A percentile compares a stretch with the other conserved stretches of the same genome.
These are phyloP conservation scores for Diplocarpon rosae DNA, from an alignment of 2,329 filamentous ascomycete genomes.

Conservation along the genomic window DNA sequence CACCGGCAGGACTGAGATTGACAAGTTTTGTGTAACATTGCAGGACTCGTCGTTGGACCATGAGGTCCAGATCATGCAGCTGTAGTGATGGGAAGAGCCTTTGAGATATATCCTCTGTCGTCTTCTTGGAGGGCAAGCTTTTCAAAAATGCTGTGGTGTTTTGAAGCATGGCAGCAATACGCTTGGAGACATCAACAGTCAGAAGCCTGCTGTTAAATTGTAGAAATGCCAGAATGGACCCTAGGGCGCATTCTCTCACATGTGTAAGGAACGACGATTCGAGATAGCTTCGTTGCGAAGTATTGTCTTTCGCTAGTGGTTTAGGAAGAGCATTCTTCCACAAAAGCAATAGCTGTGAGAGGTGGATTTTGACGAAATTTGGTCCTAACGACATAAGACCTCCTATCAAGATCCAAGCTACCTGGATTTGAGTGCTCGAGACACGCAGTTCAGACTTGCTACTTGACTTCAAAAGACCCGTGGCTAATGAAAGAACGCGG, in stretches of 20 bases:
- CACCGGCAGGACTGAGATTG: constrained; percentile 74
- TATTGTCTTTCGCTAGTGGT: constrained; percentile 85
- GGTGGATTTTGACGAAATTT: constrained; percentile 97
- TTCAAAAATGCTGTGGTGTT: constrained; percentile 87
- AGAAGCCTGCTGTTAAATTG: constrained; percentile 87
- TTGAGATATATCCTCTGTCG: constrained; percentile 75
- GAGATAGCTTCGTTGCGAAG: constrained; percentile 68
- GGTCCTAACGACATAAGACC: constrained; percentile 93
- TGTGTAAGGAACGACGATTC: constrained; percentile 91
- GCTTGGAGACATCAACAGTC: constrained; percentile 87
- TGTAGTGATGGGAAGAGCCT: constrained; percentile 77
- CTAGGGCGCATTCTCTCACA: constrained; percentile 86
- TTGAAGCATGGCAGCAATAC: constrained; percentile 88
- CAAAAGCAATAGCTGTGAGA: constrained; percentile 81
- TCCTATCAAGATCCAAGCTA: constrained; percentile 94
- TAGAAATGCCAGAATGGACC: constrained; percentile 83
- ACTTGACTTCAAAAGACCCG: constrained; percentile 82
- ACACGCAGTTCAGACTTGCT: constrained; percentile 82
- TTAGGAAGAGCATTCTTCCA: constrained; percentile 98
- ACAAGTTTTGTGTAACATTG: constrained; percentile 93
- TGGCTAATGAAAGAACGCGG: constrained; percentile 81
- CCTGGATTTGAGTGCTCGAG: constrained; percentile 90
- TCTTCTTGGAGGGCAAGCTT: constrained; percentile 71
- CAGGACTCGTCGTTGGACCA: constrained; percentile 85
- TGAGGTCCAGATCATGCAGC: constrained; percentile 78